Evolutionary conservation across 2,329 filamentous ascomycete genomes (phyloP).

Genomic region (Penicillium italicum): DNA sequence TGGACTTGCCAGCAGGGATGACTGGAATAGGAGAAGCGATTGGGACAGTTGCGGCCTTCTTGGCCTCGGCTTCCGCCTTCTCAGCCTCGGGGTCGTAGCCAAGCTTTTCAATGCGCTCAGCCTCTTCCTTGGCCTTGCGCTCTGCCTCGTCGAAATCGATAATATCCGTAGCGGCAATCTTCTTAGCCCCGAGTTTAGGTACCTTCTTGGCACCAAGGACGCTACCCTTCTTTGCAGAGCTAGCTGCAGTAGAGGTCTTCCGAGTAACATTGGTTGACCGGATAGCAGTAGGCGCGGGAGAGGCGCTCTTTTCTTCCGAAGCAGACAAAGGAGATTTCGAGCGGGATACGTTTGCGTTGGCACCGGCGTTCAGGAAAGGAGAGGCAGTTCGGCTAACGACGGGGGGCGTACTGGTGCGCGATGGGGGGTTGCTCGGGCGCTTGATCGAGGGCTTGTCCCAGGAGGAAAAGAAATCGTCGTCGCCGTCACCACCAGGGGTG

Average conservation of each 20-base stretch:
- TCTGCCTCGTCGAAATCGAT: constrained; percentile 98
- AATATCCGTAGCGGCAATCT: constrained; percentile 66
- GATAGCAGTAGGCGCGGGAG: constrained; percentile 60
- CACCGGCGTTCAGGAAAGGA: constrained; percentile 76
- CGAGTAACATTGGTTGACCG: constrained; percentile 76
- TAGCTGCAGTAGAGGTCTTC: constrained; percentile 61
- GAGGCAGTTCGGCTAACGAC: constrained; percentile 76
- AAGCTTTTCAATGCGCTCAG: constrained; percentile 89
- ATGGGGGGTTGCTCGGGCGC: constrained; percentile 87
- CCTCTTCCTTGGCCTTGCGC: constrained; percentile 95
- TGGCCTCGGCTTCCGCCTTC: constrained; percentile 46
- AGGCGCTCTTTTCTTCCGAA: constrained; percentile 50
- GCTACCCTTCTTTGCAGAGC: constrained; percentile 73
- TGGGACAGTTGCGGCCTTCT: constrained; percentile 41
- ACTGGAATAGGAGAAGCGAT: constrained; percentile 74
- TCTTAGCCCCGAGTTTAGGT: constrained; percentile 86
- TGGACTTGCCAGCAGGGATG: constrained; percentile 56
- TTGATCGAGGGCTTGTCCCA: constrained; percentile 99
- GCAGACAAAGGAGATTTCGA: constrained; percentile 75
- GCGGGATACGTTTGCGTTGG: constrained; percentile 67
- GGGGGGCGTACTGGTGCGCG: constrained; percentile 81
- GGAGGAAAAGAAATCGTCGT: constrained; percentile 96
- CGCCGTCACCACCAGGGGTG: constrained; percentile 75
- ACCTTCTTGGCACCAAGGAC: constrained; percentile 83
- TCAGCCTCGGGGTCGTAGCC: constrained; percentile 94